Conservation (phyloP, 805 yeast species). For the Candida adriatica region DNA sequence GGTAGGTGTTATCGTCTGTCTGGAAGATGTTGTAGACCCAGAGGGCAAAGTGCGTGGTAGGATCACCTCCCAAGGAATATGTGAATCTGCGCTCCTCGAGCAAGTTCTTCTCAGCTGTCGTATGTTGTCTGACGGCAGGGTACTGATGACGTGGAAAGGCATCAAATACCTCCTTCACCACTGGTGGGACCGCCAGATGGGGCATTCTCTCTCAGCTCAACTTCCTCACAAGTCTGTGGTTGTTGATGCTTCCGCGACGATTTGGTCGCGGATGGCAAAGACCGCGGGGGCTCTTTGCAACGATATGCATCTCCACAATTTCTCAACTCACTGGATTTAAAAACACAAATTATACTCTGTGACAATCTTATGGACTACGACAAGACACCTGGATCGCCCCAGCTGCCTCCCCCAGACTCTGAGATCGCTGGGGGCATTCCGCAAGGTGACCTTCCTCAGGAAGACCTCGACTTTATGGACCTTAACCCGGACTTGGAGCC, state of each 20-base stretch:
- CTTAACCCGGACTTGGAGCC: constrained; percentile 19
- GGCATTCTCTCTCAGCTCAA: too few relatives aligned
- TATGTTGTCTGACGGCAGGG: constrained; percentile 29
- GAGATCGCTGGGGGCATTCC: constrained; percentile 13
- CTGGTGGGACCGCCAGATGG: constrained; percentile 28
- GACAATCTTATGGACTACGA: constrained; percentile 9
- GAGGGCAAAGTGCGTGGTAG: constrained; percentile 35
- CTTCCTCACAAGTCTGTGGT: neutral
- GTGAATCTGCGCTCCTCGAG: constrained; percentile 20
- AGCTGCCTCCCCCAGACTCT: constrained; percentile 19
- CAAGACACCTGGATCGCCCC: constrained; percentile 20
- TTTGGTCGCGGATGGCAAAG: neutral
- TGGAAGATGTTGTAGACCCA: constrained; percentile 45
- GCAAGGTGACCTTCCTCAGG: constrained; percentile 4
- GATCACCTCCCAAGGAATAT: constrained; percentile 12
- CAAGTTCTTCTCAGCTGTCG: constrained; percentile 23
- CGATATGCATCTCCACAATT: neutral
- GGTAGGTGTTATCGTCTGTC: constrained; percentile 20
- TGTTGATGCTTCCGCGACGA: neutral
- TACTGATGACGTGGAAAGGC: constrained; percentile 43
- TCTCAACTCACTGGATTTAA: neutral
- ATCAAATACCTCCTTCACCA: constrained; percentile 39
- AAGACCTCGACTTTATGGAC: constrained; percentile 20
- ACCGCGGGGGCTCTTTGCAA: neutral
- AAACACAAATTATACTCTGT: neutral